Evolutionary conservation across 2,329 filamentous ascomycete genomes (phyloP), one percentile per base, ranked within the genome.

Genomic region (Colletotrichum aenigma): DNA sequence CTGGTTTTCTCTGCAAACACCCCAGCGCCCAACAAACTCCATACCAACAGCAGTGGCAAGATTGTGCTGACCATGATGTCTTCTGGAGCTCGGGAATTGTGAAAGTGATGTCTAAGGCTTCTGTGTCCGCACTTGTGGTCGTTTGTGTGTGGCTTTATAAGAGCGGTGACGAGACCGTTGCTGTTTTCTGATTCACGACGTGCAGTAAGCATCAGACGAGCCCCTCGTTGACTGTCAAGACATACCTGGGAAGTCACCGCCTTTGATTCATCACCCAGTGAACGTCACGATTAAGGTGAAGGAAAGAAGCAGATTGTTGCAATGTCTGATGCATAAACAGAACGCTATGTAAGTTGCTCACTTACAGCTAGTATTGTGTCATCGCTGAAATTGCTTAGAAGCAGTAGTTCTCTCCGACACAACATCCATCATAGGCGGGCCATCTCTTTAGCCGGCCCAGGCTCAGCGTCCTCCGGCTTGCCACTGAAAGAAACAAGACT

Each of bases 401-500:
- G 28, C 21, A 62, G 15, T 34, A 61, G 10, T 34, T 26, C 55
- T 61, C 58, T 61, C 13, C 36, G 28, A 30, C 16, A 55, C 48
- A 8, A 16, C 2, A 26, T 34, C 52, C 30, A 48, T 52, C 15
- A 68, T 13, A 68, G 43, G 21, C 70, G 43, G n/a, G 30, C 61
- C 36, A 36, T n/a, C 10, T 66, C 68, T 15, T 68, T 68, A 16
- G 15, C 9, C 38, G 55, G n/a, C 26, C 48, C 26, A 12, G 64
- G 26, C 32, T 56, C 9, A 4, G 9, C 32, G 7, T 60, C 48
- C 13, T 48, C 28, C 12, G 16, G 52, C 55, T 75, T 75, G 13
- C 74, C 77, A 10, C 76, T 76, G 48, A 79, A 81, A 6, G 58
- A 61, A 4, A 80, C 78, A 8, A 70, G 62, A 12, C 65, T 71